Base-by-base conservation (phyloP, 2,329 filamentous ascomycete species). In the Phaeosphaeriaceae sp. region DNA sequence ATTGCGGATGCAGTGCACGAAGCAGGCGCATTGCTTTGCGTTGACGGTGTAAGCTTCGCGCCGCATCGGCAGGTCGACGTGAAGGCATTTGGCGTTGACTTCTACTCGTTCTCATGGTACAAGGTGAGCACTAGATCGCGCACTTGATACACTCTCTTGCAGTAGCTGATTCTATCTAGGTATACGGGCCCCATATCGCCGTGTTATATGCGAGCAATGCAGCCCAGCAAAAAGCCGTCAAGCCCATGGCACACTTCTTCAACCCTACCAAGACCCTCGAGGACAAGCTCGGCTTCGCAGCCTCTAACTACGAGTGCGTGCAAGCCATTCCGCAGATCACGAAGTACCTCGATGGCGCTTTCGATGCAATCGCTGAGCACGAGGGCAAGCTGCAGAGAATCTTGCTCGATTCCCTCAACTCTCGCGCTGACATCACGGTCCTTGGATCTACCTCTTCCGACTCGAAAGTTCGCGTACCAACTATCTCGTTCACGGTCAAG, bases 21-120 rank as follows among this genome's bases (percentile, higher is more conserved):
- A 42, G 85, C 84, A 0, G 79, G 82, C 0, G 86, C 89, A 1
- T 74, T 92, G 1, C 78, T 93, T 1, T 88, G 85, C 62, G 89
- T 93, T 6, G 91, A 94, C 75, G 91, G 87, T 1, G 91, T 93
- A 0, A 89, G 90, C 3, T 92, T 88, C 68, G 90, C 91, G 0
- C 91, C 91, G 0, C 91, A 94, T 73, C 82, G 90, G 4, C 80
- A 80, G 7, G 77, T 94, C 11, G 88, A 94, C 71, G 88, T 93
- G 4, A 82, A 85, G 62, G 86, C 79, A 0, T 80, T 92, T 0
- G 90, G 84, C 1, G 88, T 90, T 0, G 91, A 94, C 71, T 88
- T 93, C 65, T 94, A 93, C 74, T 70, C 83, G n/a, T 92, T 93
- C 71, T 88, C 84, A 0, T 93, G 90, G 91, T 93, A 93, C 78